Conservation (phyloP, 2,329 filamentous ascomycete genomes). For the Escovopsis weberi region DNA sequence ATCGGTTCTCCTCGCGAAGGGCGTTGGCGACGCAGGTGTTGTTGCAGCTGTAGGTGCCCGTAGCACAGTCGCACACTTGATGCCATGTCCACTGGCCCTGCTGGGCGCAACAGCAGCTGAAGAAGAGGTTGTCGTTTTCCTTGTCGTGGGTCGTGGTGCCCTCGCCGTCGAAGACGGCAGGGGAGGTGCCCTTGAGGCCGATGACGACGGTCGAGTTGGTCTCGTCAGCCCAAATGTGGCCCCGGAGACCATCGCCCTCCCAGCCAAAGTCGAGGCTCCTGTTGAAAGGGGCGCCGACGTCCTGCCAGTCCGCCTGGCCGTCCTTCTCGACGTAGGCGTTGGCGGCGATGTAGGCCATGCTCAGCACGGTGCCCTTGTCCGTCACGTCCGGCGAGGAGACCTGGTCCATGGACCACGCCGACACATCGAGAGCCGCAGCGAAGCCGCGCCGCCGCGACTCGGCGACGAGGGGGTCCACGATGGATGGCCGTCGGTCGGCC, state of each 20-base stretch:
- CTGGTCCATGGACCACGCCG: conserved; percentile 73
- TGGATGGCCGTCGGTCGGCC: conserved; percentile 58
- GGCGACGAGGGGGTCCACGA: conserved; percentile 66
- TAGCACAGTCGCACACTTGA: conserved; percentile 86
- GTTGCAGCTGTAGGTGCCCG: conserved; percentile 78
- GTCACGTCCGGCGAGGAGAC: conserved; percentile 67
- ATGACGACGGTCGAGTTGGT: conserved; percentile 79
- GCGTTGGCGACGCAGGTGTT: conserved; percentile 71
- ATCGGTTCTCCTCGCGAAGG: conserved; percentile 69
- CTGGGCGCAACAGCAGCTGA: conserved; percentile 94
- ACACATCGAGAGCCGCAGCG: conserved; percentile 48
- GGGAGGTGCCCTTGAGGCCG: conserved; percentile 79
- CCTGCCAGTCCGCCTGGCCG: conserved; percentile 64
- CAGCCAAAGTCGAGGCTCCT: conserved; percentile 83
- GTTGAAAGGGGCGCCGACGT: conserved; percentile 68
- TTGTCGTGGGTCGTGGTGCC: conserved; percentile 97
- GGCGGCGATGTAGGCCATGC: conserved; percentile 73
- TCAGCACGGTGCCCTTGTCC: conserved; percentile 72
- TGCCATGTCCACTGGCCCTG: conserved; percentile 83
- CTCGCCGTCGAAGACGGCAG: conserved; percentile 89
- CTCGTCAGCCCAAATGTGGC: conserved; percentile 83
- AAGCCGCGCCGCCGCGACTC: conserved; percentile 55
- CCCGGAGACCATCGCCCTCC: conserved; percentile 75
- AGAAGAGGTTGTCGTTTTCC: conserved; percentile 93
- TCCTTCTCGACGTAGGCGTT: conserved; percentile 75